phyloP scores from a whole-genome alignment of 805 yeast genomes.

The Sugiyamaella marilandica region DNA sequence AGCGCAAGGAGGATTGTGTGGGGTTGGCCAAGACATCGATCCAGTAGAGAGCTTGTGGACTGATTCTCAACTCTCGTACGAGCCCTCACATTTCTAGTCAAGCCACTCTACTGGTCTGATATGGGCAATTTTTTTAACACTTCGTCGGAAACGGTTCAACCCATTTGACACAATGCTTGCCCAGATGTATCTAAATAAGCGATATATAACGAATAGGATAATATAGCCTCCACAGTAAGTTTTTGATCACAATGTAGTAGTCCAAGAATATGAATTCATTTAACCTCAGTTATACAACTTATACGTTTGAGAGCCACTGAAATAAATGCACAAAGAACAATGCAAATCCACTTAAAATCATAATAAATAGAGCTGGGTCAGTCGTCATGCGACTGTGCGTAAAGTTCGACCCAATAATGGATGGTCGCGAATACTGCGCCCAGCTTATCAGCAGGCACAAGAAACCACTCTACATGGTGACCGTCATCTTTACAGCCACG shows the following conservation, averaged over 20 bases:
- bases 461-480: conserved; percentile 30
- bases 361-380: background rate
- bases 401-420: conserved; percentile 15
- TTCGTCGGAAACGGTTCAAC: background rate
- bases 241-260: background rate
- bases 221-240: background rate
- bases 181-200: too few species aligned
- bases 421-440: conserved; percentile 9
- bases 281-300: too few species aligned
- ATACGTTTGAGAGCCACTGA: too few species aligned
- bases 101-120: background rate
- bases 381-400: background rate
- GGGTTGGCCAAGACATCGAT: conserved; percentile 58
- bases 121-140: background rate
- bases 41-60: conserved; percentile 72
- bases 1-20: conserved; percentile 79
- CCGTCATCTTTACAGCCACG: conserved; percentile 24
- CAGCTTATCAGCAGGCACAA: conserved; percentile 16
- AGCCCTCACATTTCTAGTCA: conserved; percentile 5
- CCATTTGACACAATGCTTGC: background rate
- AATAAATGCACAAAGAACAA: too few species aligned
- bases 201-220: background rate
- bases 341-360: too few species aligned
- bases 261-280: too few species aligned
- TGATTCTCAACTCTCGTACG: conserved; percentile 56